Percentiles rank a stretch among this genome's conserved stretches.
Conservation (phyloP, 83 land plant genomes). For the Larix sibirica region DNA sequence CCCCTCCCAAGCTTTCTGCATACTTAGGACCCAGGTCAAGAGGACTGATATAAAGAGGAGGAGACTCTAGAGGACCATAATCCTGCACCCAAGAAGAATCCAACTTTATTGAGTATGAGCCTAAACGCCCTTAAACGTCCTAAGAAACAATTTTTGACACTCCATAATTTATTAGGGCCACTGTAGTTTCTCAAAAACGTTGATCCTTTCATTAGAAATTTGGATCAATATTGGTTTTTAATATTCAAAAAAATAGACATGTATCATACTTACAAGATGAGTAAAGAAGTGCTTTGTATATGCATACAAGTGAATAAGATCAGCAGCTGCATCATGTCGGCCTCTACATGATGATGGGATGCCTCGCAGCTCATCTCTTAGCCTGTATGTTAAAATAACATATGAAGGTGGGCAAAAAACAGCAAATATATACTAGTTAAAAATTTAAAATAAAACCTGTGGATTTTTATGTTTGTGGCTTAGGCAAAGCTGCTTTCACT, state of each 20-base stretch:
- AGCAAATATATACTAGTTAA: background rate
- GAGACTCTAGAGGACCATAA: constrained; percentile 67
- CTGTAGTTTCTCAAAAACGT: background rate
- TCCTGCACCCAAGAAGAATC: constrained; percentile 51
- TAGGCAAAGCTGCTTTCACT: background rate
- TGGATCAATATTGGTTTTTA: background rate
- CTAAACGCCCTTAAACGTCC: background rate
- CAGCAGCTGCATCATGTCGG: constrained; percentile 99
- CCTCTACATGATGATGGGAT: constrained; percentile 70
- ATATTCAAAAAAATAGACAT: background rate
- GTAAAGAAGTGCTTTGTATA: constrained; percentile 86
- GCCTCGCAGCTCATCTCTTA: constrained; percentile 89
- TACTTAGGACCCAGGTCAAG: constrained; percentile 92
- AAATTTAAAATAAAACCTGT: background rate
- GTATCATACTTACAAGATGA: constrained; percentile 50
- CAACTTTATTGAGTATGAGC: background rate
- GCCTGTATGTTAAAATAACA: constrained; percentile 39
- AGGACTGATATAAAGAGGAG: constrained; percentile 80
- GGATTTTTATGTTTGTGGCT: constrained; percentile 5
- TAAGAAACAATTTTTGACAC: background rate
- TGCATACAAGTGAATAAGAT: constrained; percentile 95
- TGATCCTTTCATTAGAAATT: background rate
- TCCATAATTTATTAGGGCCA: background rate
- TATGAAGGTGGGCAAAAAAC: background rate
- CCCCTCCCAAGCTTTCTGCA: constrained; percentile 60